Evolutionary conservation across 1,284 basidiomycete species (phyloP), one percentile per base, ranked within the genome.

Genomic region (Coniophora puteana): DNA sequence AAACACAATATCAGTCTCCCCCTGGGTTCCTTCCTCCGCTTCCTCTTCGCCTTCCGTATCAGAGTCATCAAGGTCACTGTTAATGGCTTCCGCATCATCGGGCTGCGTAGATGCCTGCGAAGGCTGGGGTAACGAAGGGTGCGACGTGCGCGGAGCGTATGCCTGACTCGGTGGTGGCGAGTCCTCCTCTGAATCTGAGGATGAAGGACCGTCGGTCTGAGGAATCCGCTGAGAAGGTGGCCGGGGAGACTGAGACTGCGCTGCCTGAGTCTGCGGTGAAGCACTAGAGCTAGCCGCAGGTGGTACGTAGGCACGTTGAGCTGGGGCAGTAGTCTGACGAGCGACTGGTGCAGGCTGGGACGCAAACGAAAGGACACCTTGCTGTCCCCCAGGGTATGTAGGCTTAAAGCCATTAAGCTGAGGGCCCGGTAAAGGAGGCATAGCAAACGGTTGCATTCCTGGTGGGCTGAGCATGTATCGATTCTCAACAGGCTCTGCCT

Each of bases 11-110:
- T 99, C 94, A 1, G 81, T 80, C 42, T 88, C 85, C 12, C 78
- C 83, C 50, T 78, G 68, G 47, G 74, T 75, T 7, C 78, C 84
- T 46, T 84, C 84, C 36, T 85, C 84, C 5, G 78, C 78, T 31
- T 88, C 84, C 36, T 86, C 80, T 36, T 82, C 85, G 26, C 81
- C 83, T 40, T 86, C 87, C 4, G 83, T 83, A 47, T 94, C 91
- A 1, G 89, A 91, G 57, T 98, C 95, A 64, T 99, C 95, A 34
- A 99, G 67, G 58, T 99, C 95, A 44, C 90, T 94, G 55, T 95
- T 94, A 58, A 99, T 97, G 20, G 88, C 89, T 58, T 99, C 93
- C 30, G 71, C 70, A 51, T 84, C 80, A 18, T 65, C 79, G 3
- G 53, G 55, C 22, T 64, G 61, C 17, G 64, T 49, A 7, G 67